Conservation (phyloP, 176 grass and related monocot genomes). For the Lolium rigidum region DNA sequence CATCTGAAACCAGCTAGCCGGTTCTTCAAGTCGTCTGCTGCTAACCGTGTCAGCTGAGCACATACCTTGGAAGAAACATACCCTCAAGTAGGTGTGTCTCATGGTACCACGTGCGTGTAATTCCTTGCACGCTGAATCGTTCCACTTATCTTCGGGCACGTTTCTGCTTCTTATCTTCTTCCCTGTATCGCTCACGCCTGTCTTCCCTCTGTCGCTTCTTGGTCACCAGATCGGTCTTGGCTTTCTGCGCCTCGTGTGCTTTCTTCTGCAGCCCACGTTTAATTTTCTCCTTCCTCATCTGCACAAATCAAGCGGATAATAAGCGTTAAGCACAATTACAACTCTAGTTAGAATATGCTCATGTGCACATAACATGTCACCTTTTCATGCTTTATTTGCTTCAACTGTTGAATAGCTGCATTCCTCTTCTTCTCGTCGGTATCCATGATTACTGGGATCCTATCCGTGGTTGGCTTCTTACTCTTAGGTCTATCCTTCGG, state of each 20-base stretch:
- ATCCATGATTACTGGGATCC: conserved; percentile 76
- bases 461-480: conserved; percentile 47
- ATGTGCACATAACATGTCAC: conserved; percentile 31
- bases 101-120: background rate
- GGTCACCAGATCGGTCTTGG: conserved; percentile 65
- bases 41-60: background rate
- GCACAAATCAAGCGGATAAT: conserved; percentile 26
- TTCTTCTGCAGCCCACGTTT: conserved; percentile 80
- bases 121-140: background rate
- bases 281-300: conserved; percentile 77
- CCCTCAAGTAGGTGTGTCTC: background rate
- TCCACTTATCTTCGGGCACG: conserved; percentile 52
- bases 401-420: conserved; percentile 66
- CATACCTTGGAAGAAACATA: background rate
- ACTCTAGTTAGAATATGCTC: background rate
- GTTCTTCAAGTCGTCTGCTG: background rate
- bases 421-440: conserved; percentile 55
- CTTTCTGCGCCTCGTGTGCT: conserved; percentile 73
- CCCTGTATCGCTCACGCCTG: conserved; percentile 76
- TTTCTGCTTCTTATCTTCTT: conserved; percentile 85
- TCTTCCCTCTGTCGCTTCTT: conserved; percentile 89
- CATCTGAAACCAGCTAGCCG: too few species aligned
- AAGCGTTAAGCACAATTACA: background rate
- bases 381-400: conserved; percentile 80
- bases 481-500: conserved; percentile 65